These are phyloP conservation scores for Xylaria sp. DNA, from an alignment of 2,329 filamentous ascomycete genomes.

Conservation along the genomic window DNA sequence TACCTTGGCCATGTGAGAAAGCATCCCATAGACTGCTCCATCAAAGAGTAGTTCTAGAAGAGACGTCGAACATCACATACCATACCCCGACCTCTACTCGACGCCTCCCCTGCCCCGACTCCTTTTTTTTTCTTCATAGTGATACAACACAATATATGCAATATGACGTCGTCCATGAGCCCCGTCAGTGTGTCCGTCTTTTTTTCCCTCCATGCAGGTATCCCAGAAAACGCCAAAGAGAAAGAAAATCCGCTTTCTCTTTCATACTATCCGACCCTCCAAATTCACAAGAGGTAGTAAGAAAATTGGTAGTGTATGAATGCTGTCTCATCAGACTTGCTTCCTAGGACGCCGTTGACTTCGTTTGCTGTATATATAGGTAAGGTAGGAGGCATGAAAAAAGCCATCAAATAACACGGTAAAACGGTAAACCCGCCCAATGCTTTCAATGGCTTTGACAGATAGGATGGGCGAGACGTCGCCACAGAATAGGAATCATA, in stretches of 20 bases:
- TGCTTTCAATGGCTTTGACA: slow-evolving; percentile 15
- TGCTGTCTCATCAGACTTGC: slow-evolving; percentile 21
- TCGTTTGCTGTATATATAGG: slow-evolving; percentile 16
- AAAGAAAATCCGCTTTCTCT: slow-evolving; percentile 21
- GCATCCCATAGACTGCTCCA: not conserved
- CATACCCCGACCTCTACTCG: not conserved
- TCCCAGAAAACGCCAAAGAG: slow-evolving; percentile 25
- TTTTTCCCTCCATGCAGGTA: slow-evolving; percentile 26
- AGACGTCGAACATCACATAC: not conserved
- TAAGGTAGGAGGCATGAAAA: not conserved
- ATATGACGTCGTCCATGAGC: slow-evolving; percentile 16
- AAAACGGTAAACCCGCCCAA: not conserved
- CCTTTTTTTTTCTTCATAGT: slow-evolving; percentile 10
- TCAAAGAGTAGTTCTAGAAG: not conserved
- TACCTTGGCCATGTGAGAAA: not conserved
- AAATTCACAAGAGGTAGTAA: slow-evolving; percentile 9
- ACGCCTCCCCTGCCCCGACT: not conserved
- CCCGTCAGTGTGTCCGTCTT: slow-evolving; percentile 16
- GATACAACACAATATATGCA: slow-evolving; percentile 17
- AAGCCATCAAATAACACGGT: slow-evolving; percentile 11
- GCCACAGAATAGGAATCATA: slow-evolving; percentile 12
- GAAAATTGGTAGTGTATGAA: slow-evolving; percentile 19
- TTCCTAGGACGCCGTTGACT: slow-evolving; percentile 24
- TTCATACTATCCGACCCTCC: slow-evolving; percentile 14
- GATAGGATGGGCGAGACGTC: slow-evolving; percentile 23